Base-by-base conservation (phyloP, 352 stramenopile species). In the Globisporangium polare region DNA sequence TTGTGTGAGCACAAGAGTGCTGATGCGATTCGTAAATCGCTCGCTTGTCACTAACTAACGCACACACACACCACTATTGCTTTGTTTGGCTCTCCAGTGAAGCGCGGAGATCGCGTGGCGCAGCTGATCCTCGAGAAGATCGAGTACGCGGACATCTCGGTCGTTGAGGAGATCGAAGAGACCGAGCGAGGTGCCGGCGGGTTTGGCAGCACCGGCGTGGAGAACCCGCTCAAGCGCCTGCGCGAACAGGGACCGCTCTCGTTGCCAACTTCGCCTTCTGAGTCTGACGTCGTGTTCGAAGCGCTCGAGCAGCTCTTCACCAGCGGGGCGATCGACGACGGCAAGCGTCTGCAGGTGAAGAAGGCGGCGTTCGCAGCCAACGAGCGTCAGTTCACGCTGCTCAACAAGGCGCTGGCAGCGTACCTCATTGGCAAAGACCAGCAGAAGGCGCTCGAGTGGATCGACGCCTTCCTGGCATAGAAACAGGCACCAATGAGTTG, bases 81-180 rank as follows among this genome's bases (percentile, higher is more conserved):
- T 0, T 17, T 37, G 57, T 13, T 15, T 33, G 43, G 6, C 12
- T 18, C 50, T 42, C 8, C 47, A 73, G 85, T 99, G 35, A 94
- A 97, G 63, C 77, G 83, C 13, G 97, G 97, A 10, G 97, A 99
- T 80, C 93, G 97, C 41, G 89, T 99, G 47, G 97, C 97, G 17
- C 97, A 99, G 78, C 80, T 99, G 5, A 98, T 99, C 65, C 76
- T 99, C 5, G 97, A 99, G 70, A 83, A 92, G 58, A 98, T 98
- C 58, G 75, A 76, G 83, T 97, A 93, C 72, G 87, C 92, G 10
- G 72, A 92, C 31, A 80, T 98, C 13, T 65, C 90, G 51, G 94
- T 98, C 51, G 92, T 99, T 20, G 74, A 96, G 20, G 95, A 98
- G 66, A 88, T 99, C n/a, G 85, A 95, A 29, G 96, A 98, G 42